Conservation (phyloP, 805 yeast species). For the Starmerella bombi region DNA sequence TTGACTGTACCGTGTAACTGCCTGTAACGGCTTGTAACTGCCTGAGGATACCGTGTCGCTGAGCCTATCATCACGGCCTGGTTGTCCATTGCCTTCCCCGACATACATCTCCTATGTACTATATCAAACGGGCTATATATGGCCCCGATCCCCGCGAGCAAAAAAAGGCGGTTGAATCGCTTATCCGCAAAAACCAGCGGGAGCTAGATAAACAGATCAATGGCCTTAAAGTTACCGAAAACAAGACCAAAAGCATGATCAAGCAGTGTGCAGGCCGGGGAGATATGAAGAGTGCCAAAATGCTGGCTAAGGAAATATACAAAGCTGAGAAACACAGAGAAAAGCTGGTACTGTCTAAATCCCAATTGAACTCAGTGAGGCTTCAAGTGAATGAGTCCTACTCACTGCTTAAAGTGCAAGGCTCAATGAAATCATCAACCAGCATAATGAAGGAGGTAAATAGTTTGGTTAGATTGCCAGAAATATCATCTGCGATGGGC, state of each 20-base stretch:
- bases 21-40: no score
- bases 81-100: no score
- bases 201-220: conserved; percentile 69
- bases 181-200: conserved; percentile 72
- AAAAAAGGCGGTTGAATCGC: conserved; percentile 62
- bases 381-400: conserved; percentile 89
- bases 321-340: conserved; percentile 59
- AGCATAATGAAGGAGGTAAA: conserved; percentile 82
- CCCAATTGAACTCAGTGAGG: conserved; percentile 71
- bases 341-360: conserved; percentile 64
- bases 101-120: no score
- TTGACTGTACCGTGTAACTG: no score
- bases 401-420: conserved; percentile 68
- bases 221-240: conserved; percentile 44
- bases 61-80: no score
- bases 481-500: conserved; percentile 66
- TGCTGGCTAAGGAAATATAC: conserved; percentile 73
- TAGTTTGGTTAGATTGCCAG: conserved; percentile 62
- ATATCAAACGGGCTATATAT: conserved; percentile 73
- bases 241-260: conserved; percentile 66
- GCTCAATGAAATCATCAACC: conserved; percentile 66
- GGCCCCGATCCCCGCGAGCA: conserved; percentile 90
- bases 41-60: no score
- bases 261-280: conserved; percentile 61
- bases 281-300: conserved; percentile 58